A percentile compares a stretch with the other conserved stretches of the same genome.
phyloP scores from a whole-genome alignment of 208 protist genomes.

The Acanthamoeba lenticulata region DNA sequence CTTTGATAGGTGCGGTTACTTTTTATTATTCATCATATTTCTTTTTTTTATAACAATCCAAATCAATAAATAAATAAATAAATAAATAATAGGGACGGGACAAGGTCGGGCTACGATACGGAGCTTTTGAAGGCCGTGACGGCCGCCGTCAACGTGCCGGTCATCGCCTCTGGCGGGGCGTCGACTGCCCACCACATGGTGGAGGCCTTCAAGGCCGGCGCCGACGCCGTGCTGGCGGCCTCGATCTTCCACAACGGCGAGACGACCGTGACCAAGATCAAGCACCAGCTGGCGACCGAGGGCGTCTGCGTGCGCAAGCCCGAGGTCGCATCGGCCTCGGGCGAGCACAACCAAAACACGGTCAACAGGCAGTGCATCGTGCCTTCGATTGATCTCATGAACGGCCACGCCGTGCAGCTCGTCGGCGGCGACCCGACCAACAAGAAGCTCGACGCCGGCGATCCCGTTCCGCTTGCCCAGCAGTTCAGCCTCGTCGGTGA shows the following conservation, averaged over 20 bases:
- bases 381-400: slow-evolving; percentile 71
- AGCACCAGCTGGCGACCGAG: slow-evolving; percentile 16
- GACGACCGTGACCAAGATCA: slow-evolving; percentile 69
- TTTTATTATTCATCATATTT: neutral
- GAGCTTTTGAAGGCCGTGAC: slow-evolving; percentile 66
- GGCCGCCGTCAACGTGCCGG: slow-evolving; percentile 70
- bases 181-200: slow-evolving; percentile 61
- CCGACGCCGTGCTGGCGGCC: slow-evolving; percentile 75
- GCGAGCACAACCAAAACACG: neutral
- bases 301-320: slow-evolving; percentile 11
- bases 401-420: slow-evolving; percentile 69
- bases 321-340: neutral
- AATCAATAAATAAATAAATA: neutral
- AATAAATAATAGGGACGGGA: neutral
- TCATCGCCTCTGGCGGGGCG: slow-evolving; percentile 70
- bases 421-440: slow-evolving; percentile 69
- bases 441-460: slow-evolving; percentile 68
- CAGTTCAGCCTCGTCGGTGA: slow-evolving; percentile 69
- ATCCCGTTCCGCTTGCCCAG: slow-evolving; percentile 67
- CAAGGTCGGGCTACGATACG: slow-evolving; percentile 70
- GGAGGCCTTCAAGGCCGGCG: slow-evolving; percentile 66
- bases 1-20: slow-evolving; percentile 53
- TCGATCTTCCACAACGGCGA: slow-evolving; percentile 76
- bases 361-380: slow-evolving; percentile 65
- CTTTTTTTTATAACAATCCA: neutral